Conservation (phyloP, 495 filamentous ascomycete genomes). For the Tuber magnatum region DNA sequence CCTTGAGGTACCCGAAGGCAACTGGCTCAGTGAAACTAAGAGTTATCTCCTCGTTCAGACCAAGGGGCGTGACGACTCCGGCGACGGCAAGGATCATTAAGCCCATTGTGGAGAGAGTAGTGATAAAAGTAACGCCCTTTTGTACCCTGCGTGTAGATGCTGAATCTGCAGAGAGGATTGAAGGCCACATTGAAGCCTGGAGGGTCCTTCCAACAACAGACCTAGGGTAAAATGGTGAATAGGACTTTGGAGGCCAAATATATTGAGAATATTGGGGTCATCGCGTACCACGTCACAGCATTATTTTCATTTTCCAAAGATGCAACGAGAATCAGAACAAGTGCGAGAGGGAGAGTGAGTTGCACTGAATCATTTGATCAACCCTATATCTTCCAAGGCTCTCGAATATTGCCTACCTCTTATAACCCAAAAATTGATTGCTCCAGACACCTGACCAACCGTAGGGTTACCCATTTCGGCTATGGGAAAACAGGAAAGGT, state of each 20-base stretch:
- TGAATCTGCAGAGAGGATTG: neutral
- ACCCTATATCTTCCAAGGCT: no score
- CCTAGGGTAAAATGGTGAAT: no score
- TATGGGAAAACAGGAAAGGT: no score
- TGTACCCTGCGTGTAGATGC: neutral
- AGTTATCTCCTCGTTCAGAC: constrained; percentile 34
- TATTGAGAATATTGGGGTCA: no score
- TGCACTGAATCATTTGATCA: neutral
- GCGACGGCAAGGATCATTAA: constrained; percentile 28
- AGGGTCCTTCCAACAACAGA: neutral
- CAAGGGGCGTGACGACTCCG: constrained; percentile 41
- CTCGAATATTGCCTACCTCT: no score
- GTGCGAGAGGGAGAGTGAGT: neutral
- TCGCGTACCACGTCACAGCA: no score
- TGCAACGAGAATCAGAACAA: no score
- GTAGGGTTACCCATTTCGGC: no score
- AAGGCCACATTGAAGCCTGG: constrained; percentile 2
- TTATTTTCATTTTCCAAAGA: no score
- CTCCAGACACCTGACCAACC: no score
- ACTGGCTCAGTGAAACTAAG: neutral
- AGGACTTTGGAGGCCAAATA: neutral
- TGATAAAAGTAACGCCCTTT: neutral
- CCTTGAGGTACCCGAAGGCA: constrained; percentile 34
- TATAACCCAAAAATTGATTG: no score
- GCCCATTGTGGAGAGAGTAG: constrained; percentile 8